Base-by-base conservation (phyloP, 371 early-diverging fungal species). In the Funneliformis caledonium region DNA sequence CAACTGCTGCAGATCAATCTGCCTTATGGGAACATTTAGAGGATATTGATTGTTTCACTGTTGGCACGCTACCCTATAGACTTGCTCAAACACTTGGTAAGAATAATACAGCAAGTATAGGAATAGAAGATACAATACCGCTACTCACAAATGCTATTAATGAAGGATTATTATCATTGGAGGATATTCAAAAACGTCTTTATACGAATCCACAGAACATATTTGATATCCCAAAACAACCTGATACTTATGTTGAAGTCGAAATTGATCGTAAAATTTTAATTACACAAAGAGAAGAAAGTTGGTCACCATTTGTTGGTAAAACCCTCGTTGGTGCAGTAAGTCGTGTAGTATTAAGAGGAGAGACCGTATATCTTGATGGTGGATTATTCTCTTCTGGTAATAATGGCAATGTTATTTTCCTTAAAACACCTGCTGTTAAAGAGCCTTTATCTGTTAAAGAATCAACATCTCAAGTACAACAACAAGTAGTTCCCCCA, bases 171-270 rank as follows among this genome's bases (percentile, higher is more conserved):
- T 86, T 98, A 77, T 90, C 92, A n/a, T 81, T 96, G 37, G 89
- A 93, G 22, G 97, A 96, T 81, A 86, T 98, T 61, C 84, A 88
- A 37, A 86, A 89, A 62, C 89, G 93, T 56, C 82, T 97, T 72
- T 91, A 94, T 85, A 91, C 90, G 31, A 95, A 96, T 85, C 99
- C 99, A 22, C 88, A 91, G 78, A 87, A 89, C 62, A 97, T 98
- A 89, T 95, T 98, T 85, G 93, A 93, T 48, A 84, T 97, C 11
- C 92, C 96, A 31, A 89, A 92, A 76, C 96, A 97, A 85, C 87
- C 92, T 19, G 97, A 97, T 80, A 96, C 97, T 11, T 94, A 92
- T 72, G 88, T 98, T 47, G 98, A 98, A 87, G 89, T 96, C 72
- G 94, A 94, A 82, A 86, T 92, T 45, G 94, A 92, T 65, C 90